A percentile compares a stretch with the other conserved stretches of the same genome.
phyloP scores from a whole-genome alignment of 345 rosid genomes.

The Reutealis trisperma region DNA sequence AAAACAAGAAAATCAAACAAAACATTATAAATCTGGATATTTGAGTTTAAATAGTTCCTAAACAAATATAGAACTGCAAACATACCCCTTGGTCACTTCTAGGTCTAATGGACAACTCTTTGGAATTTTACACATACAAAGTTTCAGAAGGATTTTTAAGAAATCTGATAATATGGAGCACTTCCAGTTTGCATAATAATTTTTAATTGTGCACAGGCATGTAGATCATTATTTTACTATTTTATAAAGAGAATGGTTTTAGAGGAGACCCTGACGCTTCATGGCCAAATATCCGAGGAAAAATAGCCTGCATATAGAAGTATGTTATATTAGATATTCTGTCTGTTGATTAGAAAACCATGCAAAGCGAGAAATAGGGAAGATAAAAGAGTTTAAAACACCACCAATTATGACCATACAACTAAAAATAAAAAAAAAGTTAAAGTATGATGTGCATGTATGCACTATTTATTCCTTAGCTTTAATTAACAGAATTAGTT shows the following conservation, averaged over 20 bases:
- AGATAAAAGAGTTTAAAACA: background rate
- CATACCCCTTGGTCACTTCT: background rate
- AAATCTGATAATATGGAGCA: background rate
- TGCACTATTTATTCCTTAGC: background rate
- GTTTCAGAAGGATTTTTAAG: background rate
- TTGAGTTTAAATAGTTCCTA: background rate
- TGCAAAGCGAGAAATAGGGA: background rate
- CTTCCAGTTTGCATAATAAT: background rate
- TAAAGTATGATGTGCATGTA: background rate
- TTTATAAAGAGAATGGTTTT: constrained; percentile 6
- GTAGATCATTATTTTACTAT: background rate
- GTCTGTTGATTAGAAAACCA: background rate
- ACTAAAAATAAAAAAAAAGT: background rate
- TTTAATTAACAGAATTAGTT: background rate
- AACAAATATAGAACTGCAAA: background rate
- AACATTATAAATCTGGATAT: background rate
- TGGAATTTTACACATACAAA: background rate
- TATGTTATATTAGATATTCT: constrained; percentile 18
- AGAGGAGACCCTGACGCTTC: constrained; percentile 85
- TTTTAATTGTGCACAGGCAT: background rate
- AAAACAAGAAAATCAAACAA: background rate
- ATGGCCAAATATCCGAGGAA: constrained; percentile 94
- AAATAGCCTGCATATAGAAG: constrained; percentile 58
- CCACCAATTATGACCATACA: background rate
- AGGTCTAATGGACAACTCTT: background rate